These are phyloP conservation scores for Phoenix roebelenii DNA, from an alignment of 176 grass and related monocot genomes.

Conservation along the genomic window DNA sequence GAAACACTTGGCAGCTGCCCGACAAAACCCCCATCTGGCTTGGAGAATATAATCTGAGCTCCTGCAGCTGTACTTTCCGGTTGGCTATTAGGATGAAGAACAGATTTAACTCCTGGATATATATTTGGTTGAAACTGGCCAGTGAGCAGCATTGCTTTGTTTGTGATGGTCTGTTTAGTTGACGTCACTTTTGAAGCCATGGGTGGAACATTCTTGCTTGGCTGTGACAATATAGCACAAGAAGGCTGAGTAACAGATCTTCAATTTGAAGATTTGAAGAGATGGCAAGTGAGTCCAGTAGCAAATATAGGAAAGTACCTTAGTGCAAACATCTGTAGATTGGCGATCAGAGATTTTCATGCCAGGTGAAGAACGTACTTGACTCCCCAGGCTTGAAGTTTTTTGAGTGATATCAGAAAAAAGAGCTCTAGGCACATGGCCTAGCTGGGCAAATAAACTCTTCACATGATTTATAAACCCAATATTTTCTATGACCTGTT, in stretches of 20 bases:
- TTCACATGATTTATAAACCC: constrained; percentile 58
- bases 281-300: too few species aligned
- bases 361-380: constrained; percentile 21
- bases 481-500: constrained; percentile 69
- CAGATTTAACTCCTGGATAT: constrained; percentile 19
- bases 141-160: too few species aligned
- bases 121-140: too few species aligned
- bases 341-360: not conserved
- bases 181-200: constrained; percentile 22
- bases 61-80: constrained; percentile 21
- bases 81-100: constrained; percentile 3
- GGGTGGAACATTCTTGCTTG: constrained; percentile 3
- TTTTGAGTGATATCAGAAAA: constrained; percentile 36
- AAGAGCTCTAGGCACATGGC: constrained; percentile 32
- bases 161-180: not conserved
- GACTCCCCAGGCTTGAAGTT: constrained; percentile 24
- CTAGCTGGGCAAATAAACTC: constrained; percentile 48
- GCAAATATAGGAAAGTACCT: not conserved
- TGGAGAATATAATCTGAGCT: constrained; percentile 19
- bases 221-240: not conserved
- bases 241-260: not conserved
- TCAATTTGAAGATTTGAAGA: too few species aligned
- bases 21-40: constrained; percentile 18
- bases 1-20: constrained; percentile 23
- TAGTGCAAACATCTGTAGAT: not conserved